Conservation (phyloP, 148 eudicot species). For the Gaultheria prostrata region DNA sequence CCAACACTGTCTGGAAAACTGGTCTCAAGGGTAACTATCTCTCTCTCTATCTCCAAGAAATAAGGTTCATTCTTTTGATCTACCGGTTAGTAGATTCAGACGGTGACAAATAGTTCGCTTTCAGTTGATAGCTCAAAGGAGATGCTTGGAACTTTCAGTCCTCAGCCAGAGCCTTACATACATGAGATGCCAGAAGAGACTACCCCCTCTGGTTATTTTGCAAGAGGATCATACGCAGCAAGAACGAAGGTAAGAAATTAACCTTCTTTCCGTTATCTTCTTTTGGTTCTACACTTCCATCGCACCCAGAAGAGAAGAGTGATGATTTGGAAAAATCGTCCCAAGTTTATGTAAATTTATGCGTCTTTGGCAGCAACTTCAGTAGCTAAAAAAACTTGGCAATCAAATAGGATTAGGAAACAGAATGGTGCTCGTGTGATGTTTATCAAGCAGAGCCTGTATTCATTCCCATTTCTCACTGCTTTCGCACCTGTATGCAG, state of each 20-base stretch:
- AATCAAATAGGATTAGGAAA: background rate
- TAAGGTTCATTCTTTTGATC: background rate
- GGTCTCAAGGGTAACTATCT: conserved; percentile 65
- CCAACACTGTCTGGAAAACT: conserved; percentile 77
- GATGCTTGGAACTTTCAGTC: conserved; percentile 80
- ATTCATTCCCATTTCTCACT: background rate
- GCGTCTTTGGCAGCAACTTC: background rate
- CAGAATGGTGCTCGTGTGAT: background rate
- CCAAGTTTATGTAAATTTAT: background rate
- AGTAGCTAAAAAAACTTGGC: background rate
- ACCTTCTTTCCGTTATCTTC: background rate
- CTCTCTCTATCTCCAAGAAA: background rate
- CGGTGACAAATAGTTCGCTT: background rate
- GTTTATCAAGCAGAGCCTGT: background rate
- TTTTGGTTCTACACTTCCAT: background rate
- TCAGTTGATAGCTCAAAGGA: conserved; percentile 70
- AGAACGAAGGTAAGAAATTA: conserved; percentile 46
- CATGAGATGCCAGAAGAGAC: conserved; percentile 77
- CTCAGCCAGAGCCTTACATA: conserved; percentile 59
- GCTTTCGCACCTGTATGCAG: conserved; percentile 21
- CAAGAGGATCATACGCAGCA: conserved; percentile 68
- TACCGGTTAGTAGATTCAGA: background rate
- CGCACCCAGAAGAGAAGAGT: background rate
- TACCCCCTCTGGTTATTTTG: conserved; percentile 67
- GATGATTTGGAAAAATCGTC: background rate